phyloP scores from a whole-genome alignment of 257 asterid genomes.

The Craterostigma plantagineum region DNA sequence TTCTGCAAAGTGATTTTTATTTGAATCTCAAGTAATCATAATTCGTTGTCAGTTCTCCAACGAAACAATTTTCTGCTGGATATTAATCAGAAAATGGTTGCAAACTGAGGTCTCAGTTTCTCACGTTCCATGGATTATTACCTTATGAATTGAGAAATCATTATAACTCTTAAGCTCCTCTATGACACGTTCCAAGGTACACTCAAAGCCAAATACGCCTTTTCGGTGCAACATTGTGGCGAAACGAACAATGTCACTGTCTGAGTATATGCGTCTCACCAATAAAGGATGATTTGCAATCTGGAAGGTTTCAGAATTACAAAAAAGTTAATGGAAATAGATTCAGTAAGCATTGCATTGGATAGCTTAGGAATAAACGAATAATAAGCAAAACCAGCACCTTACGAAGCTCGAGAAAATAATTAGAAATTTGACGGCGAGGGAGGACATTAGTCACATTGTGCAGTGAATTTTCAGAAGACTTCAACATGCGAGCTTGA shows the following conservation, averaged over 20 bases:
- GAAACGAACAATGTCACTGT: slow-evolving; percentile 51
- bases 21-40: too few species aligned
- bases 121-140: too few species aligned
- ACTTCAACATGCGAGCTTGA: slow-evolving; percentile 55
- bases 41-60: too few species aligned
- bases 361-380: too few species aligned
- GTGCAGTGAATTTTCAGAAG: slow-evolving; percentile 21
- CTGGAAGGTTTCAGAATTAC: too few species aligned
- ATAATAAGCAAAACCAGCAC: slow-evolving; percentile 18
- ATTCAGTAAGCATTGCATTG: slow-evolving; percentile 3
- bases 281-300: slow-evolving; percentile 92
- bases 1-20: slow-evolving; percentile 40
- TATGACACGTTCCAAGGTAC: slow-evolving; percentile 79
- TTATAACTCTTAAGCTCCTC: slow-evolving; percentile 80
- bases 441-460: slow-evolving; percentile 36
- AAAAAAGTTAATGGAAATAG: slow-evolving; percentile 9
- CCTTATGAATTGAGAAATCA: slow-evolving; percentile 88
- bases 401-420: slow-evolving; percentile 87
- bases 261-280: slow-evolving; percentile 71
- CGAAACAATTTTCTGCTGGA: slow-evolving; percentile 1
- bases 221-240: slow-evolving; percentile 73
- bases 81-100: neutral
- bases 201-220: slow-evolving; percentile 90
- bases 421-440: slow-evolving; percentile 76
- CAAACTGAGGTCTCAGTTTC: neutral